Conservation (phyloP, 352 stramenopile genomes). For the Pythium rishiriense region DNA sequence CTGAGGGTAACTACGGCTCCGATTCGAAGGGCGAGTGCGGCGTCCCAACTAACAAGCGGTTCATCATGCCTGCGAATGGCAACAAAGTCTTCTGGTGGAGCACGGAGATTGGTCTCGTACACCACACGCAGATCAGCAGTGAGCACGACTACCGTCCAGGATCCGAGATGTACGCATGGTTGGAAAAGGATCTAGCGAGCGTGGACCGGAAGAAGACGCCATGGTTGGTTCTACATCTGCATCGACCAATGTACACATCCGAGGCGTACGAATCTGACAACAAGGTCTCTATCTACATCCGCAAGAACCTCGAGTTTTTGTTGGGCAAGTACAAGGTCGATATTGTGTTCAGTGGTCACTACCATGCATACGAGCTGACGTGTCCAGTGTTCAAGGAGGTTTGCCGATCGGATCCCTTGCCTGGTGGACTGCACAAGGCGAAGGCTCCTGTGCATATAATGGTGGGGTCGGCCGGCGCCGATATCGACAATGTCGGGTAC, state of each 20-base stretch:
- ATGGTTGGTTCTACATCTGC: conserved; percentile 32
- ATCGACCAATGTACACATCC: conserved; percentile 34
- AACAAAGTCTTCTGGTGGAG: conserved; percentile 36
- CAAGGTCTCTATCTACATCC: conserved; percentile 16
- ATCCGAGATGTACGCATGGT: conserved; percentile 29
- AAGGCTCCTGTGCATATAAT: conserved; percentile 32
- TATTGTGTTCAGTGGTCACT: conserved; percentile 31
- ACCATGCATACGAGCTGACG: conserved; percentile 34
- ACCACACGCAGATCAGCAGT: conserved; percentile 30
- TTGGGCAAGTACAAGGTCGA: conserved; percentile 31
- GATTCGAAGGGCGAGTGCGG: conserved; percentile 64
- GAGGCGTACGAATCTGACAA: conserved; percentile 18
- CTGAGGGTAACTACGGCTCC: conserved; percentile 19
- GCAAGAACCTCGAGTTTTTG: conserved; percentile 24
- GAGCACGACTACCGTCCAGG: conserved; percentile 31
- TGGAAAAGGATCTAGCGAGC: conserved; percentile 25
- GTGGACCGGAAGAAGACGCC: conserved; percentile 28
- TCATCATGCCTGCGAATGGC: conserved; percentile 42
- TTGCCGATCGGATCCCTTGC: conserved; percentile 4
- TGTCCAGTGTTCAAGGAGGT: conserved; percentile 23
- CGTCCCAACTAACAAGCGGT: conserved; percentile 52
- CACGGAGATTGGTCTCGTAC: conserved; percentile 24
- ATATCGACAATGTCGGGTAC: conserved; percentile 25
- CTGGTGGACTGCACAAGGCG: conserved; percentile 19
- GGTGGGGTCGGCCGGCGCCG: conserved; percentile 31